phyloP scores from a whole-genome alignment of 1,139 yeast genomes.

The Yamadazyma sp. region DNA sequence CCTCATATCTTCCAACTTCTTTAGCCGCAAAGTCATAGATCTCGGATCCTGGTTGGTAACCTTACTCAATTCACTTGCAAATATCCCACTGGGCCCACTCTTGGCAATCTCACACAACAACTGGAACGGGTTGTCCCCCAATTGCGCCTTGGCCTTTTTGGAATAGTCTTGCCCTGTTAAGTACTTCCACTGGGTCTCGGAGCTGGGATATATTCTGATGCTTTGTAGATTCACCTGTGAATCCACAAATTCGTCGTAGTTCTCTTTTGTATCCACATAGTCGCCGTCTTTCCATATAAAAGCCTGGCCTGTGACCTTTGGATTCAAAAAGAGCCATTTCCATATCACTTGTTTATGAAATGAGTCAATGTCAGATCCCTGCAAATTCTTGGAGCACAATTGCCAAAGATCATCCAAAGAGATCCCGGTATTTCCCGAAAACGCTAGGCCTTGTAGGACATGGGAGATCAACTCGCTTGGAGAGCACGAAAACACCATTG shows the following conservation, averaged over 20 bases:
- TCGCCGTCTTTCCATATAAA: slow-evolving; percentile 17
- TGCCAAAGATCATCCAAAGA: slow-evolving; percentile 33
- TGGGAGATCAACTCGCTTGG: slow-evolving; percentile 31
- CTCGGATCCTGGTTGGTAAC: slow-evolving; percentile 70
- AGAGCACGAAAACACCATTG: slow-evolving; percentile 20
- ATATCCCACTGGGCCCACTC: slow-evolving; percentile 54
- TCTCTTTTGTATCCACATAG: slow-evolving; percentile 9
- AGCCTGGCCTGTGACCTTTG: slow-evolving; percentile 11
- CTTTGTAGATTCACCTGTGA: slow-evolving; percentile 16
- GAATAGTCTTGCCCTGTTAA: slow-evolving; percentile 40
- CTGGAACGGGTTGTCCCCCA: slow-evolving; percentile 46
- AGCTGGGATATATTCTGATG: slow-evolving; percentile 31
- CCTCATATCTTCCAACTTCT: slow-evolving; percentile 49
- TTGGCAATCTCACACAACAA: slow-evolving; percentile 52
- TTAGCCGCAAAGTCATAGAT: slow-evolving; percentile 63
- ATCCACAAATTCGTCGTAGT: slow-evolving; percentile 22
- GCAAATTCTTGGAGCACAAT: slow-evolving; percentile 20
- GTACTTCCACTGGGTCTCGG: slow-evolving; percentile 43
- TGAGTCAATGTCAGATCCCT: slow-evolving; percentile 23
- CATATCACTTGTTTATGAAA: slow-evolving; percentile 40
- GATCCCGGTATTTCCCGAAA: slow-evolving; percentile 37
- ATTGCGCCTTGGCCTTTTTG: slow-evolving; percentile 28
- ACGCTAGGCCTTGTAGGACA: slow-evolving; percentile 31
- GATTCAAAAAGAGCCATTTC: slow-evolving; percentile 39
- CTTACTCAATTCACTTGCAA: slow-evolving; percentile 54